Conservation (phyloP, 306 rosid species). For the Phaseolus lunatus region DNA sequence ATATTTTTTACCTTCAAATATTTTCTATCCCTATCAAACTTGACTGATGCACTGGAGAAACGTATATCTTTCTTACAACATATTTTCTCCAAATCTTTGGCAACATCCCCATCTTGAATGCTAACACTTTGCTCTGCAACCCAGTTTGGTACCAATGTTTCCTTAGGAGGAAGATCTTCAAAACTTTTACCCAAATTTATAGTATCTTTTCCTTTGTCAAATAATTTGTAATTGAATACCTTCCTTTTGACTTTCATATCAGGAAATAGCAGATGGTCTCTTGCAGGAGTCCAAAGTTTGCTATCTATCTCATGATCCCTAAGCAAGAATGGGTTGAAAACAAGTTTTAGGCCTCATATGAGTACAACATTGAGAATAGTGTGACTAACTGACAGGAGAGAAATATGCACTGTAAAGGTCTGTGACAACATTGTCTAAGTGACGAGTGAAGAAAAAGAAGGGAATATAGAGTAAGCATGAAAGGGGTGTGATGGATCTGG, state of each 20-base stretch:
- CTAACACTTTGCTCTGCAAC: slow-evolving; percentile 14
- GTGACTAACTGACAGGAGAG: background rate
- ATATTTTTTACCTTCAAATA: slow-evolving; percentile 41
- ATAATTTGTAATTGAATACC: slow-evolving; percentile 15
- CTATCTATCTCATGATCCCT: slow-evolving; percentile 65
- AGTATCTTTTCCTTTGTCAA: slow-evolving; percentile 41
- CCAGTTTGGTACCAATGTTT: slow-evolving; percentile 18
- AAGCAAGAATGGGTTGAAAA: slow-evolving; percentile 42
- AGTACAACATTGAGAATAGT: slow-evolving; percentile 1
- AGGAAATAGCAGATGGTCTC: slow-evolving; percentile 67
- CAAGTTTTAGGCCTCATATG: slow-evolving; percentile 29
- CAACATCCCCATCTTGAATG: slow-evolving; percentile 40
- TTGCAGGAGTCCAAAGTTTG: slow-evolving; percentile 56
- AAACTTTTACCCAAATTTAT: slow-evolving; percentile 34
- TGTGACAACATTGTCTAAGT: background rate
- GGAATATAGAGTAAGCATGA: background rate
- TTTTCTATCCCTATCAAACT: slow-evolving; percentile 35
- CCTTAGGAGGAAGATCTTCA: slow-evolving; percentile 40
- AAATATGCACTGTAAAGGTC: background rate
- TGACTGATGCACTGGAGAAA: slow-evolving; percentile 34
- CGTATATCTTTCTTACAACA: slow-evolving; percentile 30
- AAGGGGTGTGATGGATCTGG: background rate
- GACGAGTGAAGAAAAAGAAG: background rate
- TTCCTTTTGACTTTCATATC: slow-evolving; percentile 41
- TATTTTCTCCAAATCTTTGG: slow-evolving; percentile 41